Base-by-base conservation (phyloP, 352 stramenopile genomes). In the Phytophthora pinifolia region DNA sequence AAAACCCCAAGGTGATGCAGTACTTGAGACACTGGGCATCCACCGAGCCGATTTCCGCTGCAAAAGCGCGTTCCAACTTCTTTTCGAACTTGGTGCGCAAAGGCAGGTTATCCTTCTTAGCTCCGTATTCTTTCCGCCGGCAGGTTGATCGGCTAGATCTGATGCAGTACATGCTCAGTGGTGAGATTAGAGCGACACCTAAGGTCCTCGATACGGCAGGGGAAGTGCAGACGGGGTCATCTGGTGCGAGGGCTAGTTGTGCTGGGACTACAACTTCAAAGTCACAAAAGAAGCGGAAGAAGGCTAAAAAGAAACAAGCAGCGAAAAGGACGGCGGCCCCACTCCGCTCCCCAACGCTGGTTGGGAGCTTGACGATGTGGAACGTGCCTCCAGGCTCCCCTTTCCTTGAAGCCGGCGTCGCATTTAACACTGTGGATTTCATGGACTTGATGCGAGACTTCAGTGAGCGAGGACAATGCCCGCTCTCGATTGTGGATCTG, bases 21-120 rank as follows among this genome's bases (percentile, higher is more conserved):
- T 72, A 72, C 17, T 36, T 72, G 36, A 43, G 18, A 9, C 41
- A 71, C 27, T 71, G 62, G 62, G 41, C 15, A 22, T 56, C 43
- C n/a, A 20, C 46, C 1, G 53, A 54, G 12, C 27, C 52, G 9
- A 65, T 68, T 8, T 61, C 58, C 30, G 51, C 58, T 13, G 29
- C 58, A 12, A 52, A 65, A 53, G 52, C 58, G 2, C 52, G 46
- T 4, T 51, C n/a, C 6, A 33, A 54, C 14, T 64, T 59, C 30
- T 58, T 67, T 35, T 22, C 22, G 13, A 72, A 61, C 29, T 20
- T 67, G 30, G 42, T 51, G 15, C 43, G 35, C 8, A 56, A 65
- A 34, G 55, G 35, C n/a, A 42, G 17, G 9, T 54, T 15, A 6
- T 4, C 14, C 10, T 12, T 72, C 7, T 9, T n/a, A 9, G 30